These are phyloP conservation scores for Begonia masoniana DNA, from an alignment of 306 rosid species.

Conservation along the genomic window DNA sequence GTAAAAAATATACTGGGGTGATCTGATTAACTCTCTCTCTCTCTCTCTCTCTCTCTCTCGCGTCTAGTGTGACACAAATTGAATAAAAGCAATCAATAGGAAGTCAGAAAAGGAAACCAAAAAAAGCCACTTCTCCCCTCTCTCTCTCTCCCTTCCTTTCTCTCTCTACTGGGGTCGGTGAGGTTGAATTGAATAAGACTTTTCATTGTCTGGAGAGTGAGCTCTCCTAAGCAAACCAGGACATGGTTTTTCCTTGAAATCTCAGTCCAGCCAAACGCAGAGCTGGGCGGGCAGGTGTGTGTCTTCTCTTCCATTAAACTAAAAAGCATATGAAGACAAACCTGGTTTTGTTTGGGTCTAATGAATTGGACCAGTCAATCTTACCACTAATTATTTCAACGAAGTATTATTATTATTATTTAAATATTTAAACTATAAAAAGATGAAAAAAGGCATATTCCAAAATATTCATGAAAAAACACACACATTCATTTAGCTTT, in stretches of 20 bases:
- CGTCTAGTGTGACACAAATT: too few species aligned
- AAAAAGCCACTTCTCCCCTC: neutral
- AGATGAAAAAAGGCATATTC: too few species aligned
- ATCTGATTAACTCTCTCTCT: too few species aligned
- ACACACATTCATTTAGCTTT: too few species aligned
- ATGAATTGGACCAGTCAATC: too few species aligned
- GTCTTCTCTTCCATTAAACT: neutral
- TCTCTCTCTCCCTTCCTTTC: neutral
- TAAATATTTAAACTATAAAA: too few species aligned
- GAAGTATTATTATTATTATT: too few species aligned
- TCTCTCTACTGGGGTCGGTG: neutral
- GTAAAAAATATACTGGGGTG: too few species aligned
- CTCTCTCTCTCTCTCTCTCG: too few species aligned
- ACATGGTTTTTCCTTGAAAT: conserved; percentile 9
- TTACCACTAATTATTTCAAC: too few species aligned
- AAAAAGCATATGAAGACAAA: neutral
- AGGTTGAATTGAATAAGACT: neutral
- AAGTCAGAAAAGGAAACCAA: neutral
- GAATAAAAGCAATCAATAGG: neutral
- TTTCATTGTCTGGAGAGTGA: neutral
- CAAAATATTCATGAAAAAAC: too few species aligned
- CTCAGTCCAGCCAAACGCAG: conserved; percentile 17
- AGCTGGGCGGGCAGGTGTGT: neutral
- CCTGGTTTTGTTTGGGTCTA: too few species aligned
- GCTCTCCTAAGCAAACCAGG: conserved; percentile 2